Conservation (phyloP, 2,329 filamentous ascomycete species). For the Sporothrix curviconia region DNA sequence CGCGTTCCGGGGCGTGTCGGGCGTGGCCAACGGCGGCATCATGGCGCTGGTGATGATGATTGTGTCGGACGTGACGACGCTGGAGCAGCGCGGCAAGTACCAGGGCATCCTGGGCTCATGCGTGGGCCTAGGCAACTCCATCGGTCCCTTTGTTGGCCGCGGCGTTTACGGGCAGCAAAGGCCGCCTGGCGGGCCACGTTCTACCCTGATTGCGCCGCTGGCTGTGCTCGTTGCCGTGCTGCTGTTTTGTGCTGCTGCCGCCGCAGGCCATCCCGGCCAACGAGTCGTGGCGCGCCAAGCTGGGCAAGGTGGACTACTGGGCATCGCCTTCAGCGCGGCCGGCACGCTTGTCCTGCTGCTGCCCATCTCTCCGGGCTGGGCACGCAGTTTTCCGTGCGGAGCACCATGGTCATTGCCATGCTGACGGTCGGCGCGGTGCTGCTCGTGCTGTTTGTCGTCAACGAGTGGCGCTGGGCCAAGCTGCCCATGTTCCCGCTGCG, state of each 20-base stretch:
- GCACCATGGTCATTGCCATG: slow-evolving; percentile 55
- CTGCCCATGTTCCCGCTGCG: slow-evolving; percentile 19
- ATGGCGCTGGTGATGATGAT: slow-evolving; percentile 55
- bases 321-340: too few relatives aligned
- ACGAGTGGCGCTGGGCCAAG: slow-evolving; percentile 15
- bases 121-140: slow-evolving; percentile 35
- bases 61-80: slow-evolving; percentile 52
- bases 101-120: slow-evolving; percentile 37
- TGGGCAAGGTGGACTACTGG: too few relatives aligned
- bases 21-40: slow-evolving; percentile 57
- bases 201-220: slow-evolving; percentile 44
- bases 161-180: slow-evolving; percentile 29
- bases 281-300: too few relatives aligned
- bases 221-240: slow-evolving; percentile 30
- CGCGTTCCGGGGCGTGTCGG: slow-evolving; percentile 52
- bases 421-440: slow-evolving; percentile 27
- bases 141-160: slow-evolving; percentile 40
- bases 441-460: slow-evolving; percentile 13
- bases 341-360: slow-evolving; percentile 58
- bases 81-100: slow-evolving; percentile 53
- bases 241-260: too few relatives aligned
- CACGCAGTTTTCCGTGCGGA: slow-evolving; percentile 49
- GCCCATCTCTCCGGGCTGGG: slow-evolving; percentile 53
- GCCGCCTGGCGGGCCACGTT: slow-evolving; percentile 39
- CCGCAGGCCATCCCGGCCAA: too few relatives aligned